Conservation (phyloP, 176 grass and related monocot genomes). For the Oryza glumipatula region DNA sequence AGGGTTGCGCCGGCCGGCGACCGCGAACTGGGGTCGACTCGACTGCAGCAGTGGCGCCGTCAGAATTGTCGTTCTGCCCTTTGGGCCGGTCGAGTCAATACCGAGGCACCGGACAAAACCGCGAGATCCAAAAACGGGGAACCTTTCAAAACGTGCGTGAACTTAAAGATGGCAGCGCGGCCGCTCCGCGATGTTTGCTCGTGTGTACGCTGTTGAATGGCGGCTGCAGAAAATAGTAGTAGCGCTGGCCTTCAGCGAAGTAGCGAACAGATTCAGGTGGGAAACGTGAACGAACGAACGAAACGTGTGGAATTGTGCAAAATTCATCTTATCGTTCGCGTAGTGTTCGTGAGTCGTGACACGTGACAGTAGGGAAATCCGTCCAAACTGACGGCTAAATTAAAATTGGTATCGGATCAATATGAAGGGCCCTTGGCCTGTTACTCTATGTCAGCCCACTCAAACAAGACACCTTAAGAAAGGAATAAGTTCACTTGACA, state of each 20-base stretch:
- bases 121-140: not conserved
- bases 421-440: not conserved
- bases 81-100: constrained; percentile 21
- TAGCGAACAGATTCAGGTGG: not conserved
- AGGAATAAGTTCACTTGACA: too few relatives aligned
- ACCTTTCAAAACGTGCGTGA: not conserved
- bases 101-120: not conserved
- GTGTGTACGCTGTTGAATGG: not conserved
- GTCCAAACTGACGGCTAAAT: not conserved
- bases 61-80: not conserved
- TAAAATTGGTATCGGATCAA: not conserved
- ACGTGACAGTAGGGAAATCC: too few relatives aligned
- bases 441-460: too few relatives aligned
- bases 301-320: not conserved
- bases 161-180: not conserved
- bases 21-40: not conserved
- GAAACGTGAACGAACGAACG: not conserved
- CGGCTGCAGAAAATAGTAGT: not conserved
- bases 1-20: constrained; percentile 17
- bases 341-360: not conserved
- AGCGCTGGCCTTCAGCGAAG: not conserved
- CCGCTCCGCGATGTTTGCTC: not conserved
- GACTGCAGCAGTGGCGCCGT: not conserved
- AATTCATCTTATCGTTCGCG: not conserved
- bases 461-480: too few relatives aligned